Base-by-base conservation (phyloP, 2,329 filamentous ascomycete genomes). In the Xenoacremonium recifei region DNA sequence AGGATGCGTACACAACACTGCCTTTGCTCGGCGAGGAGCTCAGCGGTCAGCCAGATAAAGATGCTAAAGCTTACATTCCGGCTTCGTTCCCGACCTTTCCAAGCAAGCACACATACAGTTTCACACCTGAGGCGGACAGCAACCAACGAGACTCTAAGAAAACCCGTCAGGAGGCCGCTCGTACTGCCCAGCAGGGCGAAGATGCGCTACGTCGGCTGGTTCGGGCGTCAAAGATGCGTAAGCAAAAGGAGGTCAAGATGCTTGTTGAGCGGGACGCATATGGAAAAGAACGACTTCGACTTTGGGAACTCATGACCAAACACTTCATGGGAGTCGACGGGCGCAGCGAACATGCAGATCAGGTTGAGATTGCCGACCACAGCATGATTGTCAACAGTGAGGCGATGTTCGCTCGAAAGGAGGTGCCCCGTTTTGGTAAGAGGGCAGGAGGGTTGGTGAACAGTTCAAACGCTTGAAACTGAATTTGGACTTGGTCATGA, bases 381-480 rank as follows among this genome's bases (percentile, higher is more conserved):
- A 83, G 79, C 56, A 81, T 82, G 69, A 79, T 84, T 59, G 80
- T 84, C 23, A 82, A 84, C 48, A 71, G 77, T 3, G 75, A 79
- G 19, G 68, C 67, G 39, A 61, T 64, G 9, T 79, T 76, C 46
- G 66, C 73, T 32, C 73, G 80, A 30, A 76, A 76, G 48, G 76
- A 79, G 47, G 59, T 77, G 9, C 71, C 73, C 4, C 69, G 75
- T 21, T 55, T 66, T n/a, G 69, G 68, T 7, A 72, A 72, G 48
- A 68, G 72, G 43, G 54, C 61, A 18, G 59, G 56, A 18, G 42
- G 45, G 12, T 29, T 63, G 25, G 40, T 51, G 27, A 43, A 45
- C 37, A 58, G n/a, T n/a, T n/a, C n/a, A n/a, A n/a, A n/a, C n/a
- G n/a, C n/a, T n/a, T n/a, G n/a, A n/a, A n/a, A n/a, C n/a, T n/a